A percentile compares a stretch with the other conserved stretches of the same genome.
Conservation (phyloP, 352 stramenopile species). For the Albugo candida region DNA sequence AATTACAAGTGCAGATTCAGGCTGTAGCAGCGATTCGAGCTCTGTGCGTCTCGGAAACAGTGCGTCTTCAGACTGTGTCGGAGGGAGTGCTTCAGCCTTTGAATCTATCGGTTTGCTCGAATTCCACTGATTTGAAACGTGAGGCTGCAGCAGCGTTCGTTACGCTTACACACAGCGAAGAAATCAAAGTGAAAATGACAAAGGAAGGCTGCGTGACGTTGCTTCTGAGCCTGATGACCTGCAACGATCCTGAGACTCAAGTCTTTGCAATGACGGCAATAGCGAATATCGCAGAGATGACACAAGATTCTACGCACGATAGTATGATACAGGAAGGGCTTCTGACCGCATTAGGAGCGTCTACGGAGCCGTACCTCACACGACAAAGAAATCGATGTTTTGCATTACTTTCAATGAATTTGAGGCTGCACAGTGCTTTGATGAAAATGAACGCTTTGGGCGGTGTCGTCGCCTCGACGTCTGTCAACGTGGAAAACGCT, state of each 20-base stretch:
- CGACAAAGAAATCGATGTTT: slow-evolving; percentile 84
- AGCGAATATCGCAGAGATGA: slow-evolving; percentile 91
- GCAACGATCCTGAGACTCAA: slow-evolving; percentile 79
- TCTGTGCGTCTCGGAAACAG: slow-evolving; percentile 77
- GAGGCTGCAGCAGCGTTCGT: slow-evolving; percentile 88
- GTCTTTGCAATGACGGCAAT: slow-evolving; percentile 85
- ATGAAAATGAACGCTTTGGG: slow-evolving; percentile 70
- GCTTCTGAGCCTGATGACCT: slow-evolving; percentile 77
- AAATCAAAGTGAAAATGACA: slow-evolving; percentile 92
- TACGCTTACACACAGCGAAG: slow-evolving; percentile 88
- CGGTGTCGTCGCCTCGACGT: slow-evolving; percentile 73
- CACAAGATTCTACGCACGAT: slow-evolving; percentile 87
- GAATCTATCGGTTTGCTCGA: slow-evolving; percentile 75
- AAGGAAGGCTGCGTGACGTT: slow-evolving; percentile 85
- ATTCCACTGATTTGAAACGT: slow-evolving; percentile 89
- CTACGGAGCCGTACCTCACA: slow-evolving; percentile 65
- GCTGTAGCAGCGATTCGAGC: slow-evolving; percentile 86
- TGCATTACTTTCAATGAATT: slow-evolving; percentile 86
- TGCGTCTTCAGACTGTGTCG: slow-evolving; percentile 81
- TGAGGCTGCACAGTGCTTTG: slow-evolving; percentile 76
- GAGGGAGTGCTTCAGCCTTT: slow-evolving; percentile 88
- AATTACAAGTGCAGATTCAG: slow-evolving; percentile 92
- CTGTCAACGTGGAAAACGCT: slow-evolving; percentile 45
- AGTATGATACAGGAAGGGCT: slow-evolving; percentile 87
- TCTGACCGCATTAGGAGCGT: slow-evolving; percentile 78